Evolutionary conservation across 2,329 filamentous ascomycete genomes (phyloP).

Genomic region (Hypoxylon sp.): DNA sequence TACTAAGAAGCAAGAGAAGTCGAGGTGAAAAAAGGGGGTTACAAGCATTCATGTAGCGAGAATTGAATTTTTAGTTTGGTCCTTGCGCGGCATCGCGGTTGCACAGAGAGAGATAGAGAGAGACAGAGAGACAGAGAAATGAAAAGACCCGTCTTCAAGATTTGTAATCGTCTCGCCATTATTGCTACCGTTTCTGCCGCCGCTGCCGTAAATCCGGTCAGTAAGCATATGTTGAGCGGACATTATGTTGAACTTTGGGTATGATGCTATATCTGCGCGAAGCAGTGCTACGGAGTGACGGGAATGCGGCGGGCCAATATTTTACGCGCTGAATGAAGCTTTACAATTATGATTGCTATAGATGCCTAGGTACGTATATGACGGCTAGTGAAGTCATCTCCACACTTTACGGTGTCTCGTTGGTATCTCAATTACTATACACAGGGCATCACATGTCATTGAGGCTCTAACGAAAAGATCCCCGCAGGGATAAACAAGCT

Average conservation of each 20-base stretch:
- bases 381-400: background rate
- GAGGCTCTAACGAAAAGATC: background rate
- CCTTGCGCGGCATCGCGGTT: background rate
- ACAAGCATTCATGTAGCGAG: slow-evolving; percentile 1
- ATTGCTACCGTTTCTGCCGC: background rate
- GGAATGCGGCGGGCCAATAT: background rate
- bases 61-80: background rate
- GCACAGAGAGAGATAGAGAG: background rate
- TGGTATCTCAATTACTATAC: background rate
- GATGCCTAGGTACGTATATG: background rate
- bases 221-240: background rate
- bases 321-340: background rate
- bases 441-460: background rate
- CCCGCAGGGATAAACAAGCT: background rate
- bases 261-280: background rate
- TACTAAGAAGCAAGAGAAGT: background rate
- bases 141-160: background rate
- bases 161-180: background rate
- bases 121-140: background rate
- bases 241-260: background rate
- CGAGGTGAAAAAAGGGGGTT: background rate
- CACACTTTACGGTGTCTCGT: background rate
- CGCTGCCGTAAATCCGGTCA: background rate
- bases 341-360: background rate
- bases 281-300: background rate